Evolutionary conservation across 192 early-diverging fungal species (phyloP), one percentile per base, ranked within the genome.

Genomic region (Coemansia sp.): DNA sequence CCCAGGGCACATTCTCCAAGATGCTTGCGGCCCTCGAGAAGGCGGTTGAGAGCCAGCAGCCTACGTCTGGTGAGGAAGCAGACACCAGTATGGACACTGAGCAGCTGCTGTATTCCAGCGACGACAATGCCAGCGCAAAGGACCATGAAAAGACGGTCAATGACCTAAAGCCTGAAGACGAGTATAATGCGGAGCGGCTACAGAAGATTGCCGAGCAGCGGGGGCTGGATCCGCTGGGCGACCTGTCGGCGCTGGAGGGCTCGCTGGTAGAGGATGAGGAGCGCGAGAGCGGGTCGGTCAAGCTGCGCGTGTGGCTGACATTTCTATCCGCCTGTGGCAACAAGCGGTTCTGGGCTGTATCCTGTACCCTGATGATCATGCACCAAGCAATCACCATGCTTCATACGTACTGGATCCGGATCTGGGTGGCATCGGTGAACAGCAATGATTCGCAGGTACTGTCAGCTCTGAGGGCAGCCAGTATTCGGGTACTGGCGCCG

Each of bases 211-310:
- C 42, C 8, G 47, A 28, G 28, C 42, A 76, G 52, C 26, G 53
- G 38, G 32, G 7, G 27, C 27, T 30, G n/a, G 42, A 18, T 5
- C 42, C 29, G 27, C 0, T 14, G 14, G 42, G 16, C 10, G 27
- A 3, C 17, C n/a, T 18, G 27, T n/a, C n/a, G n/a, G 16, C 7
- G 2, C 16, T 17, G 30, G 51, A 67, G 20, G 78, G 78, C n/a
- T 67, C 81, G 51, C 67, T 96, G 31, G 88, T 90, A 31, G 62
- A 82, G 34, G 87, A 89, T 7, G 96, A 99, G 61, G 85, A 90
- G 58, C 79, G 83, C 41, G 86, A 82, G 11, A 78, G 80, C 7
- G 96, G 96, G 0, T 75, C 79, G 39, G 94, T 98, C 40, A 66
- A 76, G 21, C 77, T 64, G 14, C 41, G 58, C 5, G 84, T 97